These are phyloP conservation scores for Sequoia sempervirens DNA, from an alignment of 75 land plant species.

Conservation along the genomic window DNA sequence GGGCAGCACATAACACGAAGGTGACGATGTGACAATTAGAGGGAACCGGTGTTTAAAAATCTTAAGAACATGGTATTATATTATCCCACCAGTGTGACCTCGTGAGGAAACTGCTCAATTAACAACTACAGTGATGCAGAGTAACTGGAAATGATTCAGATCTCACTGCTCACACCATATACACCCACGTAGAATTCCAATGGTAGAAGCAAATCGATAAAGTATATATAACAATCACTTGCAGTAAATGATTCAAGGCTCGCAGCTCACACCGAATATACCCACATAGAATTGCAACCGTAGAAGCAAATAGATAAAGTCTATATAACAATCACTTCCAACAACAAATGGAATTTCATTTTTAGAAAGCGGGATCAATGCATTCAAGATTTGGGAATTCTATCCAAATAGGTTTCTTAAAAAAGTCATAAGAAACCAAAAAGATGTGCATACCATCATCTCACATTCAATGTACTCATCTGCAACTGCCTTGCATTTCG, in stretches of 20 bases:
- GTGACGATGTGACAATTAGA: background rate
- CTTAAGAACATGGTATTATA: background rate
- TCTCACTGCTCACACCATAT: background rate
- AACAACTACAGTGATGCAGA: background rate
- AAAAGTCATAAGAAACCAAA: background rate
- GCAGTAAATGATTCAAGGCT: background rate
- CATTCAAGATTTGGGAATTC: background rate
- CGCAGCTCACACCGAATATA: background rate
- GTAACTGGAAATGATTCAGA: background rate
- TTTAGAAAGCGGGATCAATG: background rate
- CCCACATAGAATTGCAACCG: background rate
- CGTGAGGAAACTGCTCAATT: background rate
- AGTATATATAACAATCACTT: background rate
- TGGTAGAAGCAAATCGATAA: background rate
- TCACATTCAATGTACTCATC: conserved; percentile 92
- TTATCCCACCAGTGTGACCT: too few relatives aligned
- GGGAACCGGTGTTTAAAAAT: background rate
- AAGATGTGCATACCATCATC: conserved; percentile 47
- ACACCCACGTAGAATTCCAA: background rate
- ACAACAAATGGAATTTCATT: background rate
- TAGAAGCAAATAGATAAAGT: background rate
- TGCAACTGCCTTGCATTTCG: conserved; percentile 61
- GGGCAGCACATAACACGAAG: background rate
- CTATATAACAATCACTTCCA: background rate
- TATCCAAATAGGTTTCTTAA: background rate